Conservation (phyloP, 495 filamentous ascomycete species). For the Daldinia caldariorum region DNA sequence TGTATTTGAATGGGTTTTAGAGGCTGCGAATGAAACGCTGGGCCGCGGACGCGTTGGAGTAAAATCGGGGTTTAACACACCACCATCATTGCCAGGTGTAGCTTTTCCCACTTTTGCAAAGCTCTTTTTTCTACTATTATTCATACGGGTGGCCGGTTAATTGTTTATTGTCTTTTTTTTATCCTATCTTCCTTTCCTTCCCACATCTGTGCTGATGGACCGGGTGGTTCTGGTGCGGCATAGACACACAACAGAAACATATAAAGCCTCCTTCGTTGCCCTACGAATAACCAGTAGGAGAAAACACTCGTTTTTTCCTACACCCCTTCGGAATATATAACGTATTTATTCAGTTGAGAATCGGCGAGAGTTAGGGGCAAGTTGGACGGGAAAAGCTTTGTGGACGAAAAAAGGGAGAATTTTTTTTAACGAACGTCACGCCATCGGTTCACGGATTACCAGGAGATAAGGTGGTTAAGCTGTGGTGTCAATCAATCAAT, state of each 20-base stretch:
- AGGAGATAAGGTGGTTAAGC: conserved; percentile 35
- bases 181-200: conserved; percentile 27
- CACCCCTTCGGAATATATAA: conserved; percentile 24
- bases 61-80: conserved; percentile 40
- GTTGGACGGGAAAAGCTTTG: conserved; percentile 28
- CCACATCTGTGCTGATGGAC: conserved; percentile 24
- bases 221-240: conserved; percentile 5
- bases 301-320: conserved; percentile 8
- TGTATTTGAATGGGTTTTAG: conserved; percentile 47
- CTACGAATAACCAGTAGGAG: conserved; percentile 25
- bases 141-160: conserved; percentile 42
- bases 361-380: conserved; percentile 18
- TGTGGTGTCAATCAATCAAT: conserved; percentile 44
- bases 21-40: conserved; percentile 37
- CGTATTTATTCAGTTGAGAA: conserved; percentile 32
- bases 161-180: conserved; percentile 44
- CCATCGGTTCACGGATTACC: conserved; percentile 46
- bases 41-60: conserved; percentile 47
- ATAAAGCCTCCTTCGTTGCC: conserved; percentile 27
- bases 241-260: background rate
- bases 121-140: conserved; percentile 47
- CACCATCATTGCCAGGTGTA: conserved; percentile 34
- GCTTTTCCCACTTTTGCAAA: conserved; percentile 42
- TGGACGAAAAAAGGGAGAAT: conserved; percentile 30
- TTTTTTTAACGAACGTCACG: conserved; percentile 49